Conservation (phyloP, 1,139 yeast genomes). For the Pichia sp. region DNA sequence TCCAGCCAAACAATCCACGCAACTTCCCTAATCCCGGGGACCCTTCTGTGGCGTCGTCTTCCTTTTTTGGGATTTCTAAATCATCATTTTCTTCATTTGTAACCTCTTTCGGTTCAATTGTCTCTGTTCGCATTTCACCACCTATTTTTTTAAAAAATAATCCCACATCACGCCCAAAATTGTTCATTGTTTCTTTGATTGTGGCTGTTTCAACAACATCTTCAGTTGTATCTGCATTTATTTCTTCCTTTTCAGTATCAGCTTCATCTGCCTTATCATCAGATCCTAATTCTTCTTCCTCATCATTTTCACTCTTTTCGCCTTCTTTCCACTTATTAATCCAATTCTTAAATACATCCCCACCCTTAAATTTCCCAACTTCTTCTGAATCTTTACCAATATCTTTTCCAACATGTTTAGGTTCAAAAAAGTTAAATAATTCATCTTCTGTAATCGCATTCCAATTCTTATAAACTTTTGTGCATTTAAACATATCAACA, state of each 20-base stretch:
- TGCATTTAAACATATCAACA: conserved; percentile 56
- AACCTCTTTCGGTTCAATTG: too few relatives aligned
- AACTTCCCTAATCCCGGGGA: too few relatives aligned
- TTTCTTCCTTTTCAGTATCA: not conserved
- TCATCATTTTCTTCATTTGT: too few relatives aligned
- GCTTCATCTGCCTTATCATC: not conserved
- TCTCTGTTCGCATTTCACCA: too few relatives aligned
- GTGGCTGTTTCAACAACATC: not conserved
- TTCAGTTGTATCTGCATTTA: not conserved
- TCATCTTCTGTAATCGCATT: conserved; percentile 75
- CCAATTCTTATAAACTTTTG: conserved; percentile 69
- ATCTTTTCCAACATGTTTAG: conserved; percentile 46
- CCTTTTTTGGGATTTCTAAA: too few relatives aligned
- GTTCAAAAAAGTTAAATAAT: conserved; percentile 79
- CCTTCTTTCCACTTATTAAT: conserved; percentile 7
- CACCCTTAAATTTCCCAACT: conserved; percentile 1
- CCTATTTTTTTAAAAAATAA: not conserved
- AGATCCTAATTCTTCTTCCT: not conserved
- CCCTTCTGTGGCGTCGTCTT: too few relatives aligned
- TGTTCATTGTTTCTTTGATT: not conserved
- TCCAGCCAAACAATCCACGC: not conserved
- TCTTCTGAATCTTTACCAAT: conserved; percentile 1
- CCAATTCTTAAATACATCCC: conserved; percentile 12
- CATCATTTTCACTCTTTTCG: not conserved
- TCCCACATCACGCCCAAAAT: not conserved